These are phyloP conservation scores for Vitis rupestris DNA, from an alignment of 164 flowering plant genomes.

Conservation along the genomic window DNA sequence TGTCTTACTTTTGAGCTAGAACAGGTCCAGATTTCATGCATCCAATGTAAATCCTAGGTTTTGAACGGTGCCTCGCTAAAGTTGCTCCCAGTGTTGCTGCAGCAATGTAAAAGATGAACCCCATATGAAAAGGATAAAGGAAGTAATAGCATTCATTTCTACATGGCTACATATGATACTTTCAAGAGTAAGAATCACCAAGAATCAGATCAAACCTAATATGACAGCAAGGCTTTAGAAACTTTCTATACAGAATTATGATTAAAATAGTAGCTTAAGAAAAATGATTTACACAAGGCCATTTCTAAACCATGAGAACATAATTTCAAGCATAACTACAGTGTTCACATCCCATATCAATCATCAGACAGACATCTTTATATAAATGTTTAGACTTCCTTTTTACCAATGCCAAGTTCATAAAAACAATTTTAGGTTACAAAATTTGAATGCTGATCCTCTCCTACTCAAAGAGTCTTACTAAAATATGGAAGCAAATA, in stretches of 20 bases:
- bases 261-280: too few species aligned
- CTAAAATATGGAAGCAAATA: too few species aligned
- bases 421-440: background rate
- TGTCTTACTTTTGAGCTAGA: slow-evolving; percentile 82
- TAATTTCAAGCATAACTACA: too few species aligned
- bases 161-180: background rate
- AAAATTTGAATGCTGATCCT: background rate
- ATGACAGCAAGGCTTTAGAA: background rate
- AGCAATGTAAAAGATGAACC: slow-evolving; percentile 14
- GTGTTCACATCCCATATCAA: too few species aligned
- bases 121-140: background rate
- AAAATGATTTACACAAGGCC: too few species aligned
- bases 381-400: too few species aligned
- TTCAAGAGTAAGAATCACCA: background rate
- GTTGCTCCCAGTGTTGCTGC: slow-evolving; percentile 88
- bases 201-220: background rate
- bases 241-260: too few species aligned
- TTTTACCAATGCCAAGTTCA: background rate
- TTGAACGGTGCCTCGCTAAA: slow-evolving; percentile 66
- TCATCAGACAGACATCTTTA: too few species aligned
- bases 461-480: background rate
- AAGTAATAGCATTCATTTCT: background rate
- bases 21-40: slow-evolving; percentile 99
- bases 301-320: too few species aligned
- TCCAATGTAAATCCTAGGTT: slow-evolving; percentile 83